phyloP scores from a whole-genome alignment of 2,329 filamentous ascomycete species.

The Microcyclospora pomicola region DNA sequence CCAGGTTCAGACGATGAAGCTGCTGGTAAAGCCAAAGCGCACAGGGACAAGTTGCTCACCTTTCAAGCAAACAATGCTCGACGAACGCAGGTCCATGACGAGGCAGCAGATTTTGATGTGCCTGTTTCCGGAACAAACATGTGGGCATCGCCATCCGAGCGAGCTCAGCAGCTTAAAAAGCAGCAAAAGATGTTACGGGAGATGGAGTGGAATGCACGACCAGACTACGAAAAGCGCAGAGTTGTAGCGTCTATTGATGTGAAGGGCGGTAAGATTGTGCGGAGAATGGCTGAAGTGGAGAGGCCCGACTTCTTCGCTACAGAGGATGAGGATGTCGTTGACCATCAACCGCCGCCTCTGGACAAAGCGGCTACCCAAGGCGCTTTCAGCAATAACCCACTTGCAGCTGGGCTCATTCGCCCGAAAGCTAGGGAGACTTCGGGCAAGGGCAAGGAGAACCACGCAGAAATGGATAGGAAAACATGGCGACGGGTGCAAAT shows the following conservation, averaged over 20 bases:
- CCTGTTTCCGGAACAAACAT: conserved; percentile 50
- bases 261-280: conserved; percentile 61
- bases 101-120: conserved; percentile 62
- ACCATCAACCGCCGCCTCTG: conserved; percentile 17
- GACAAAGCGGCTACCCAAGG: conserved; percentile 30
- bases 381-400: conserved; percentile 55
- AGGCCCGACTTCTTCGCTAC: conserved; percentile 44
- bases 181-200: conserved; percentile 75
- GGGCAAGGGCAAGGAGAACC: conserved; percentile 37
- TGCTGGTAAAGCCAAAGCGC: conserved; percentile 49
- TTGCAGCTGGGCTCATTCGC: conserved; percentile 51
- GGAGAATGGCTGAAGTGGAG: conserved; percentile 49
- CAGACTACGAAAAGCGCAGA: conserved; percentile 78
- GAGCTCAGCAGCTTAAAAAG: conserved; percentile 67
- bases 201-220: conserved; percentile 71
- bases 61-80: conserved; percentile 80
- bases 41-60: conserved; percentile 64
- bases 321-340: conserved; percentile 24
- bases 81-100: conserved; percentile 73
- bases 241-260: conserved; percentile 79
- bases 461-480: conserved; percentile 21
- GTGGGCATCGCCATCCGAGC: conserved; percentile 74
- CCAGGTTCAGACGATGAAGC: conserved; percentile 34
- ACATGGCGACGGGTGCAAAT: conserved; percentile 39
- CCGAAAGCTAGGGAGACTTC: conserved; percentile 43